Evolutionary conservation across 2,329 filamentous ascomycete genomes (phyloP).

Genomic region (Clarireedia monteithiana): DNA sequence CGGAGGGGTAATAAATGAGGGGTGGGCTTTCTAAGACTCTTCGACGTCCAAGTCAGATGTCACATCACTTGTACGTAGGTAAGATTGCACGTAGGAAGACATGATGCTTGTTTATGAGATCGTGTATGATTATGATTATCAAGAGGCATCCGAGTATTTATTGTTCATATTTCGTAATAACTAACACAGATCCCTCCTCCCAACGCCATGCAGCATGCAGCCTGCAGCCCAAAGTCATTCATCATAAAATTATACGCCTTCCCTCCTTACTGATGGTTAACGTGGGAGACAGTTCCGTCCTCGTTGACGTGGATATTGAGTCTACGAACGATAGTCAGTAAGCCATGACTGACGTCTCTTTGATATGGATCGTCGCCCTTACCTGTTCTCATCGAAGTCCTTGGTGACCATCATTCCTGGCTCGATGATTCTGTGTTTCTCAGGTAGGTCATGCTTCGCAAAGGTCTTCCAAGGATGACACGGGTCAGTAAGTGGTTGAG

Average conservation of each 20-base stretch:
- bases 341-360: no score
- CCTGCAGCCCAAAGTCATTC: background rate
- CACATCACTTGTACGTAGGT: no score
- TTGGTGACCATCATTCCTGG: constrained; percentile 51
- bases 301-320: constrained; percentile 54
- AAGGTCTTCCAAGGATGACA: constrained; percentile 39
- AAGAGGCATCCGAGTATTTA: no score
- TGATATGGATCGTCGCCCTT: background rate
- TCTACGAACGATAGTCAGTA: constrained; percentile 31
- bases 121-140: no score
- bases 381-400: constrained; percentile 39
- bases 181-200: background rate
- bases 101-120: no score
- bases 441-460: constrained; percentile 51
- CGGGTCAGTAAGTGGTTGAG: constrained; percentile 1
- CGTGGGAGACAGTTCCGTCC: constrained; percentile 52
- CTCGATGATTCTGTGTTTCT: constrained; percentile 47
- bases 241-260: background rate
- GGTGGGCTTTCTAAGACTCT: background rate
- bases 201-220: background rate
- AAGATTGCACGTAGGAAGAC: no score
- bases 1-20: constrained; percentile 5
- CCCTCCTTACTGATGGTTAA: constrained; percentile 36
- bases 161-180: no score
- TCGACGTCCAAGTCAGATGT: background rate